Conservation (phyloP, 2,329 filamentous ascomycete species). For the Aureobasidium sp. region DNA sequence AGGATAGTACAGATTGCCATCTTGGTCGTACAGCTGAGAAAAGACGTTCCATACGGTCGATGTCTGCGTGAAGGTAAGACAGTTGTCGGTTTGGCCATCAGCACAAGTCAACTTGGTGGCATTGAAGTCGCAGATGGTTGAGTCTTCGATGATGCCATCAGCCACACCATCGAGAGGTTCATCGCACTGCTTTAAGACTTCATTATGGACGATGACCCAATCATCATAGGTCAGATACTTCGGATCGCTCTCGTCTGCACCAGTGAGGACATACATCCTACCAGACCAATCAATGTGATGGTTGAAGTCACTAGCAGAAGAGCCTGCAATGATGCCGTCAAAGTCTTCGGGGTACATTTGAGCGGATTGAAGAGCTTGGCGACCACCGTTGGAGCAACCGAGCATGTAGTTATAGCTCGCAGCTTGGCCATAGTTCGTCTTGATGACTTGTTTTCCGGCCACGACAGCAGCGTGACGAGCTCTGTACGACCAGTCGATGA, state of each 20-base stretch:
- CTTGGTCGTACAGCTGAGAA: conserved; percentile 35
- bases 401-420: conserved; percentile 46
- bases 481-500: conserved; percentile 30
- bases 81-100: conserved; percentile 31
- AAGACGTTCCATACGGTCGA: conserved; percentile 39
- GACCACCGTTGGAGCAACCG: conserved; percentile 54
- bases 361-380: conserved; percentile 50
- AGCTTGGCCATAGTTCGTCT: conserved; percentile 33
- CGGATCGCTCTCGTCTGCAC: conserved; percentile 32
- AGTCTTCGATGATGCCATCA: conserved; percentile 45
- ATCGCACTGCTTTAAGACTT: conserved; percentile 46
- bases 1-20: conserved; percentile 44
- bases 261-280: conserved; percentile 37
- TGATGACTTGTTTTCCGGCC: conserved; percentile 28
- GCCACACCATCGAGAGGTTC: conserved; percentile 40
- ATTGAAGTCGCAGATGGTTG: conserved; percentile 37
- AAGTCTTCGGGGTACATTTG: conserved; percentile 52
- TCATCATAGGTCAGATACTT: conserved; percentile 34
- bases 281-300: conserved; percentile 40
- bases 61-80: conserved; percentile 40
- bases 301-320: conserved; percentile 39
- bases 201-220: conserved; percentile 39
- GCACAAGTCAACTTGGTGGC: conserved; percentile 35
- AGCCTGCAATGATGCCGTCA: conserved; percentile 48
- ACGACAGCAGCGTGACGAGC: conserved; percentile 28